A percentile compares a stretch with the other conserved stretches of the same genome.
Evolutionary conservation across 2,329 filamentous ascomycete genomes (phyloP).

Genomic region (Sclerotinia subarctica): DNA sequence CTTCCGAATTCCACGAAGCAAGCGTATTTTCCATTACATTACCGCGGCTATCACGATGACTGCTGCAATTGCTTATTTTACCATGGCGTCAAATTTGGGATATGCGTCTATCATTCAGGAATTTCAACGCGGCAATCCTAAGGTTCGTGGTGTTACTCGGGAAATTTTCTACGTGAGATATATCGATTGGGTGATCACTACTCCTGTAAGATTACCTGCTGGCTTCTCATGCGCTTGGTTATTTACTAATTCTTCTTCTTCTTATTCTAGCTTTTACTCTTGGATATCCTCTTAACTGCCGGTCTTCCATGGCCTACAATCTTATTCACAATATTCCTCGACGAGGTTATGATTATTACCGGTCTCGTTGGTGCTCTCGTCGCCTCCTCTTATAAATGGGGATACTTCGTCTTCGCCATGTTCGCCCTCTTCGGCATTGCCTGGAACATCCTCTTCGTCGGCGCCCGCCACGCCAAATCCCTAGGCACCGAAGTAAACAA

Average conservation of each 20-base stretch:
- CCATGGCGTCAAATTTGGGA: constrained; percentile 64
- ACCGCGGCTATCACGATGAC: constrained; percentile 56
- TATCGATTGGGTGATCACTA: constrained; percentile 63
- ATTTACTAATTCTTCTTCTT: not conserved
- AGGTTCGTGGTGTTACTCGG: constrained; percentile 51
- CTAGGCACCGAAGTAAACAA: constrained; percentile 53
- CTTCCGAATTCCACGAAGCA: constrained; percentile 50
- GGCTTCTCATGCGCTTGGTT: not conserved
- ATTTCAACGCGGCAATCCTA: constrained; percentile 46
- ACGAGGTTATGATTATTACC: constrained; percentile 65
- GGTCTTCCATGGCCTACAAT: constrained; percentile 64
- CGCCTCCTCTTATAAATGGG: constrained; percentile 62
- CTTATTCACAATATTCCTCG: constrained; percentile 58
- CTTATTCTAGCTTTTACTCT: constrained; percentile 48
- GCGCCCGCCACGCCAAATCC: constrained; percentile 52
- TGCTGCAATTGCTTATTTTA: constrained; percentile 61
- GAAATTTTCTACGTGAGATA: constrained; percentile 67
- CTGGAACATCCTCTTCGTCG: constrained; percentile 57
- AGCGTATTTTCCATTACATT: constrained; percentile 64
- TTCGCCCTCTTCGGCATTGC: constrained; percentile 56
- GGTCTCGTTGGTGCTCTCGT: constrained; percentile 65
- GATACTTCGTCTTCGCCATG: constrained; percentile 58
- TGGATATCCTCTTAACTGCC: constrained; percentile 60
- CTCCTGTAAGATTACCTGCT: constrained; percentile 43
- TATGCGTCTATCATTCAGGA: constrained; percentile 62